A percentile compares a stretch with the other conserved stretches of the same genome.
Conservation (phyloP, 257 asterid species). For the Solanum ossicruentum region DNA sequence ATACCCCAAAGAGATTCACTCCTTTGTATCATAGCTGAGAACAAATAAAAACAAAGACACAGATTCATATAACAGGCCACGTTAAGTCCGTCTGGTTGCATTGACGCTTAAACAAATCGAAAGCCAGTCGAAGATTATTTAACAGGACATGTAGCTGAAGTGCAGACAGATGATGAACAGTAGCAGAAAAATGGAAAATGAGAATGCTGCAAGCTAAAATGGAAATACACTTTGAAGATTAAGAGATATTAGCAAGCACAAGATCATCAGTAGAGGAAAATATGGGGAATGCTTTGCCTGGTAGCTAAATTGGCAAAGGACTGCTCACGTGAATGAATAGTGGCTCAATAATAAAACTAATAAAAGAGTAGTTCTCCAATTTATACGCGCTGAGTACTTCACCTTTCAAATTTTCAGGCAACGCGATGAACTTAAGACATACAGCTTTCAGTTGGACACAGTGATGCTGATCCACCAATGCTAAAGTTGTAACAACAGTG, state of each 20-base stretch:
- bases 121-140: not conserved
- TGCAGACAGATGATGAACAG: not conserved
- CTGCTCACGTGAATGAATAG: not conserved
- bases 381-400: not conserved
- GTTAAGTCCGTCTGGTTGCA: not conserved
- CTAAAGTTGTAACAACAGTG: conserved; percentile 9
- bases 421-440: not conserved
- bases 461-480: conserved; percentile 4
- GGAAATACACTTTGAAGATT: not conserved
- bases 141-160: not conserved
- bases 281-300: not conserved
- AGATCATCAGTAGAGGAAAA: not conserved
- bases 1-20: not conserved
- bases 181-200: not conserved
- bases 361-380: not conserved
- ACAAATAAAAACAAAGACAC: not conserved
- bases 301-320: not conserved
- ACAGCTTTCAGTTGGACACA: conserved; percentile 5
- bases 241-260: not conserved
- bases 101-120: not conserved
- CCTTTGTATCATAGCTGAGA: conserved; percentile 6
- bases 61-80: not conserved
- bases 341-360: not conserved
- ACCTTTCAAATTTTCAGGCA: conserved; percentile 9
- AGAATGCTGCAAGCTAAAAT: not conserved